phyloP scores from a whole-genome alignment of 176 grass and related monocot genomes.

The Hordeum vulgare region DNA sequence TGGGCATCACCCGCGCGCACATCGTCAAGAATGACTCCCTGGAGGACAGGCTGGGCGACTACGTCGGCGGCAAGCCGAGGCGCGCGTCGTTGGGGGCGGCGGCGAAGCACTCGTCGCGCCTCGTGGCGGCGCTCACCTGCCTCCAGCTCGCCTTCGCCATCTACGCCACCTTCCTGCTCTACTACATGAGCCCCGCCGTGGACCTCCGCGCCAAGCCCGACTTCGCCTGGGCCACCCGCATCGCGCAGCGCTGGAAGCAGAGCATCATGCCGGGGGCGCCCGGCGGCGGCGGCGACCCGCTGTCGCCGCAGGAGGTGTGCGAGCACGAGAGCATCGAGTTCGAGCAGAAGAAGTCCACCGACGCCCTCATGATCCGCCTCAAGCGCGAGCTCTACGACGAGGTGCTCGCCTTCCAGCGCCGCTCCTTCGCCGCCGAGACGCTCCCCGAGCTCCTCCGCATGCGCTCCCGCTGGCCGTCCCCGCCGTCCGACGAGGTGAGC shows the following conservation, averaged over 20 bases:
- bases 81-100: background rate
- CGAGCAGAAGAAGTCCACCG: conserved; percentile 87
- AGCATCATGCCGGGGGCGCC: conserved; percentile 24
- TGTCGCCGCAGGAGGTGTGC: conserved; percentile 54
- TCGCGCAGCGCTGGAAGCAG: conserved; percentile 84
- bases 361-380: conserved; percentile 70
- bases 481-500: background rate
- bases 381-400: conserved; percentile 92
- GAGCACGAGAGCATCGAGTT: conserved; percentile 93
- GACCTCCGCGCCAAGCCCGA: conserved; percentile 70
- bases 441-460: conserved; percentile 62
- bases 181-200: conserved; percentile 95
- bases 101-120: conserved; percentile 48
- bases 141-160: conserved; percentile 87
- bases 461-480: conserved; percentile 46
- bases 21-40: conserved; percentile 60
- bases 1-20: conserved; percentile 58
- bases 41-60: conserved; percentile 64
- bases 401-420: conserved; percentile 57
- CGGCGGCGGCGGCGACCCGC: background rate
- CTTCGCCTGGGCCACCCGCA: conserved; percentile 67
- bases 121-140: conserved; percentile 57
- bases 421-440: conserved; percentile 60
- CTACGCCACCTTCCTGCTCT: conserved; percentile 96
- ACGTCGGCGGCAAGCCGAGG: conserved; percentile 39